Percentiles rank a stretch among this genome's conserved stretches.
These are phyloP conservation scores for Botryosphaeria dothidea DNA, from an alignment of 2,329 filamentous ascomycete genomes.

Conservation along the genomic window DNA sequence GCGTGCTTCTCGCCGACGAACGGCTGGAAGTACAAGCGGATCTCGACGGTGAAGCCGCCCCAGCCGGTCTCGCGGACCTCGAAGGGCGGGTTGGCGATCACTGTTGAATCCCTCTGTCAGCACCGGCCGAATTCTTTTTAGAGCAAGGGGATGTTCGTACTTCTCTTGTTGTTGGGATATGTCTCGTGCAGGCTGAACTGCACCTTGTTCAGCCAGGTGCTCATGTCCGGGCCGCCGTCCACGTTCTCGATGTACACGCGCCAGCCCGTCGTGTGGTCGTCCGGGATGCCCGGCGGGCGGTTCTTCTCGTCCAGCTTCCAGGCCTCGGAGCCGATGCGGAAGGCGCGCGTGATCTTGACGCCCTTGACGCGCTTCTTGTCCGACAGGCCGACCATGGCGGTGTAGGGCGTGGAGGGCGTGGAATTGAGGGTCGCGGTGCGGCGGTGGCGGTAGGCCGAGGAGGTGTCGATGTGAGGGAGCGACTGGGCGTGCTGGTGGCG, in stretches of 20 bases:
- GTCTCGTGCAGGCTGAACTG: slow-evolving; percentile 99
- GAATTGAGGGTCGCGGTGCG: slow-evolving; percentile 8
- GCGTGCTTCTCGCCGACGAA: slow-evolving; percentile 91
- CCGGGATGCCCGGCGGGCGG: slow-evolving; percentile 68
- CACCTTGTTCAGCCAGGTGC: slow-evolving; percentile 94
- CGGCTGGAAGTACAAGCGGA: slow-evolving; percentile 89
- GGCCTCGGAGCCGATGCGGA: slow-evolving; percentile 52
- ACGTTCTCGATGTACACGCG: slow-evolving; percentile 89
- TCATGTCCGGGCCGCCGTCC: slow-evolving; percentile 81
- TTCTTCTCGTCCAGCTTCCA: slow-evolving; percentile 61
- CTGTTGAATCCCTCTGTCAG: background rate
- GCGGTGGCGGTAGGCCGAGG: slow-evolving; percentile 1
- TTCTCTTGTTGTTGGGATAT: slow-evolving; percentile 86
- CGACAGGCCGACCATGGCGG: slow-evolving; percentile 55
- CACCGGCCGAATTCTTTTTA: background rate
- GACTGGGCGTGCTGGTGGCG: slow-evolving; percentile 11
- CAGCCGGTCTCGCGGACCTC: slow-evolving; percentile 90
- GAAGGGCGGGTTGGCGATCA: slow-evolving; percentile 61
- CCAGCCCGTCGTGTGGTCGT: slow-evolving; percentile 97
- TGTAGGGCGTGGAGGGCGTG: slow-evolving; percentile 15
- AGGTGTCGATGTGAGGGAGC: slow-evolving; percentile 12
- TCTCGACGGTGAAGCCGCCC: slow-evolving; percentile 96
- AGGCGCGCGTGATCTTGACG: slow-evolving; percentile 42
- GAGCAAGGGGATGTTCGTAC: slow-evolving; percentile 40
- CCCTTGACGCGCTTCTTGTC: slow-evolving; percentile 57